A percentile compares a stretch with the other conserved stretches of the same genome.
Conservation (phyloP, 352 stramenopile genomes). For the Phytophthora agathidicida region DNA sequence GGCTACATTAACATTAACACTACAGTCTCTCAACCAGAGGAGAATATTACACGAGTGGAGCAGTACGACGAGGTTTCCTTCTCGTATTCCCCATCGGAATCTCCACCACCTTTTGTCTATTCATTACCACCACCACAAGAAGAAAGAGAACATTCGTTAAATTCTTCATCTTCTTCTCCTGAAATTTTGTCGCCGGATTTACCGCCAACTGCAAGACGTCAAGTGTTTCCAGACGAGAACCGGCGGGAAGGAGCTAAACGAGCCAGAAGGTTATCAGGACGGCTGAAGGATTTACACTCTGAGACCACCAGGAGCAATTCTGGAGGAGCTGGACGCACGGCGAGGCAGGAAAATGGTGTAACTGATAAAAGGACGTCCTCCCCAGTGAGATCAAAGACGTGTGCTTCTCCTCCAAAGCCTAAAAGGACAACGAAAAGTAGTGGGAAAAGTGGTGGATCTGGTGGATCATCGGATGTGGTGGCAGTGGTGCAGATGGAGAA, state of each 20-base stretch:
- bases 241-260: slow-evolving; percentile 11
- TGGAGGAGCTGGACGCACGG: background rate
- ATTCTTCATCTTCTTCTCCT: background rate
- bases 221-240: slow-evolving; percentile 5
- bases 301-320: slow-evolving; percentile 12
- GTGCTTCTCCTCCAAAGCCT: background rate
- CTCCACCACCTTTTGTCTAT: slow-evolving; percentile 22
- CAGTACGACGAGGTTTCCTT: slow-evolving; percentile 13
- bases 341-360: slow-evolving; percentile 2
- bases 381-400: background rate
- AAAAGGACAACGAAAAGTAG: slow-evolving; percentile 3
- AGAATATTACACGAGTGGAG: no score
- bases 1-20: slow-evolving; percentile 2
- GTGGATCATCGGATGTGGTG: slow-evolving; percentile 11
- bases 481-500: slow-evolving; percentile 52
- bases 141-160: background rate
- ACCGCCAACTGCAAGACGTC: background rate
- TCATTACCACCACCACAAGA: background rate
- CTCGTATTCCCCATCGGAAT: slow-evolving; percentile 25
- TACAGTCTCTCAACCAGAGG: background rate
- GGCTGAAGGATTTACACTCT: slow-evolving; percentile 22
- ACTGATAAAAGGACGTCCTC: background rate
- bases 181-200: slow-evolving; percentile 21
- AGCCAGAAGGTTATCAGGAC: slow-evolving; percentile 26
- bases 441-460: background rate